Conservation (phyloP, 108 stramenopile species). For the Nannochloropsis granulata region DNA sequence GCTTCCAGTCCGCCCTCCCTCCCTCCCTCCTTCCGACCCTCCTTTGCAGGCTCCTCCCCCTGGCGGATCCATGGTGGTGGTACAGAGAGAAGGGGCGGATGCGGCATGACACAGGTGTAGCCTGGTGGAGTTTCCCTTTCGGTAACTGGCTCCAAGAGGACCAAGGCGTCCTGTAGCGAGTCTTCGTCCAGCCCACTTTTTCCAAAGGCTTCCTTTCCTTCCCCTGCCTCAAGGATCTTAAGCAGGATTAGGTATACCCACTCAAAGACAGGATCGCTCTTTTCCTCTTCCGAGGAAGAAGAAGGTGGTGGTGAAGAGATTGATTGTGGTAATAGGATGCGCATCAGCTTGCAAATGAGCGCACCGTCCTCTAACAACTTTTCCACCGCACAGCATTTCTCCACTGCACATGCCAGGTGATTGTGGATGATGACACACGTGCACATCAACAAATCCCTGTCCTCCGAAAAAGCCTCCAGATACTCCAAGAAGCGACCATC, state of each 20-base stretch:
- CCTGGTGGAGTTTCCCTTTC: no score
- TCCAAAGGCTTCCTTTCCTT: neutral
- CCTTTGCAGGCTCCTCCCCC: neutral
- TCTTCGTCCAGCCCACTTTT: neutral
- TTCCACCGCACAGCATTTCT: neutral
- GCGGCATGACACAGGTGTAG: no score
- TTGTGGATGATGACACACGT: neutral
- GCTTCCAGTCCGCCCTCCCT: neutral
- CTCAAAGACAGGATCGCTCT: constrained; percentile 17
- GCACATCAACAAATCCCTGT: neutral
- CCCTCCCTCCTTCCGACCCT: neutral
- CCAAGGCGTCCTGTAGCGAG: neutral
- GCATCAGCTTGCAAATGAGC: neutral
- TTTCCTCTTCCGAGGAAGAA: neutral
- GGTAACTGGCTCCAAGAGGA: neutral
- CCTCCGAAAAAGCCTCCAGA: neutral
- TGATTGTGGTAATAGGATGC: neutral
- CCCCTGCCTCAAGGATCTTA: neutral
- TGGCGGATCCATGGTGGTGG: neutral
- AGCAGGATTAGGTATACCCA: constrained; percentile 20
- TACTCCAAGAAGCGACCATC: neutral
- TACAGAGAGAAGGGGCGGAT: no score
- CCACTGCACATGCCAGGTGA: neutral
- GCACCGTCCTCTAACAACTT: neutral
- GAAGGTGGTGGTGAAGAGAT: neutral